Evolutionary conservation across 2,329 filamentous ascomycete genomes (phyloP).

Genomic region (Apiospora hydei): DNA sequence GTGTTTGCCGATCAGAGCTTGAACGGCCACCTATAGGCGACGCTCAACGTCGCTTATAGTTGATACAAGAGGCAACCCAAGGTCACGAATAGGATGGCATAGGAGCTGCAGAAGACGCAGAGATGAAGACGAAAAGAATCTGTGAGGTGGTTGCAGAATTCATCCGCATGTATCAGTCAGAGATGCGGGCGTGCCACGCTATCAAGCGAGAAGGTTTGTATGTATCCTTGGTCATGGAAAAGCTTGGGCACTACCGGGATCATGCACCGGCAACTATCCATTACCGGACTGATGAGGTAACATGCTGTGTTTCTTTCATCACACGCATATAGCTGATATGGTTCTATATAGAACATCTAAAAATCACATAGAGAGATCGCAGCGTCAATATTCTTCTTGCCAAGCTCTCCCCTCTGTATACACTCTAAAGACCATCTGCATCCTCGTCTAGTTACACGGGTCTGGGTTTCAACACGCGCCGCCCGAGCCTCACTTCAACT

Average conservation of each 20-base stretch:
- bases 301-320: not conserved
- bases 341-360: no score
- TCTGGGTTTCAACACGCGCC: no score
- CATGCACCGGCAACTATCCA: not conserved
- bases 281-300: not conserved
- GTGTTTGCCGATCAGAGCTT: not conserved
- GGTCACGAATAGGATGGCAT: no score
- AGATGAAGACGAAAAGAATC: not conserved
- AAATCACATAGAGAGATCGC: no score
- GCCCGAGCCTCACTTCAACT: constrained; percentile 27
- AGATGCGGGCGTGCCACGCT: not conserved
- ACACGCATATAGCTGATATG: no score
- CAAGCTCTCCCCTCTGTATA: no score
- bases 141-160: no score
- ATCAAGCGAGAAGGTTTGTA: not conserved
- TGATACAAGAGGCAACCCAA: not conserved
- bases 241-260: not conserved
- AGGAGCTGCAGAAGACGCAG: not conserved
- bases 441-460: not conserved
- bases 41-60: not conserved
- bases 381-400: no score
- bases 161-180: no score
- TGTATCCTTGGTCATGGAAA: not conserved
- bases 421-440: no score
- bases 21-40: not conserved